Evolutionary conservation across 805 yeast species (phyloP), one percentile per base, ranked within the genome.

Genomic region (Yamadazyma ubonensis): DNA sequence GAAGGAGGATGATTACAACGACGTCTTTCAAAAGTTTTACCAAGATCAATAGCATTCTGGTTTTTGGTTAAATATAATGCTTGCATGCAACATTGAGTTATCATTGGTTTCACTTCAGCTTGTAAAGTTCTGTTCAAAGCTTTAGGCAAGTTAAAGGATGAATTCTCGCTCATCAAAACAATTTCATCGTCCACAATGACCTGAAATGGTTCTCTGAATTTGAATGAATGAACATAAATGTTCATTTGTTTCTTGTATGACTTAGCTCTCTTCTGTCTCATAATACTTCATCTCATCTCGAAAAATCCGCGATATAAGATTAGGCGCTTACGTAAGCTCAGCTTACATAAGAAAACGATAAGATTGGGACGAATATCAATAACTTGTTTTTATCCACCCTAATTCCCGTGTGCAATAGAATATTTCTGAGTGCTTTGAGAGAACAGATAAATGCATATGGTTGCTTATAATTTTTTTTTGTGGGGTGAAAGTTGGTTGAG

Each of bases 241-340:
- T 83, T 78, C 86, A 93, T 84, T 61, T 87, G 96, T 71, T 91
- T 91, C 61, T 91, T 81, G 64, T 93, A 93, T 1, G 93, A 73
- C 63, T 91, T 91, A 38, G 97, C 96, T 65, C 99, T 76, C 64
- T 90, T 91, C 67, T 91, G 96, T 73, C 95, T 88, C 99, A 91
- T 91, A 33, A 4, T 36, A 8, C n/a, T 17, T 32, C 27, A 32
- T 32, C 35, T 11, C 35, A 32, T 32, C 8, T 27, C 12, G 17
- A 27, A 17, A 14, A 18, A 11, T 30, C 16, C 22, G 33, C 30
- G 30, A 27, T 15, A 27, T 27, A n/a, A n/a, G n/a, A n/a, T n/a
- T 22, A 8, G 10, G 25, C 10, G 25, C 25, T 22, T 22, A 22
- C 25, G 25, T 22, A 22, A 22, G n/a, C n/a, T n/a, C n/a, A n/a